Percentiles rank a stretch among this genome's conserved stretches.
phyloP scores from a whole-genome alignment of 129 eudicot genomes.

The Lonicera japonica region DNA sequence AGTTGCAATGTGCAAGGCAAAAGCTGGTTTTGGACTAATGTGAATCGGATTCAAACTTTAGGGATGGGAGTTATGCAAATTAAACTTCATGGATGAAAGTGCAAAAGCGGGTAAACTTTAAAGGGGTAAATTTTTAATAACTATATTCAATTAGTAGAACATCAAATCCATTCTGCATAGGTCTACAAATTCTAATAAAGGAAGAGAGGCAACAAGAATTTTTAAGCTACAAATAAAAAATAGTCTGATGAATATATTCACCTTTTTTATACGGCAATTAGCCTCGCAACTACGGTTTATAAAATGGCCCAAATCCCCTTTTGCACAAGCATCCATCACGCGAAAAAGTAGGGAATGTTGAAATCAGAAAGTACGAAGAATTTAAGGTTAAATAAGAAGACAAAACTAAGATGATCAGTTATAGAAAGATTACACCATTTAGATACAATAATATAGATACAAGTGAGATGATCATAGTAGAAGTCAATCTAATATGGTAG shows the following conservation, averaged over 20 bases:
- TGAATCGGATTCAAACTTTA: too few species aligned
- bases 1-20: too few species aligned
- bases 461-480: neutral
- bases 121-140: too few species aligned
- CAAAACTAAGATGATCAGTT: constrained; percentile 4
- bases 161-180: neutral
- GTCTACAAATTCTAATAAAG: neutral
- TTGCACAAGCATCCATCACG: constrained; percentile 96
- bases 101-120: too few species aligned
- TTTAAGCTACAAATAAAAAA: neutral
- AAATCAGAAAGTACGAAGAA: neutral
- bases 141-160: neutral
- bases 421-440: constrained; percentile 6
- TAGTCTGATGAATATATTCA: constrained; percentile 18
- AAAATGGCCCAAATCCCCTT: constrained; percentile 95
- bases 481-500: neutral
- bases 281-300: constrained; percentile 98
- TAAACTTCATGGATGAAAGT: too few species aligned
- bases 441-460: neutral
- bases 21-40: too few species aligned
- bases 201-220: neutral
- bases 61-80: too few species aligned
- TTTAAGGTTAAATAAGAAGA: neutral
- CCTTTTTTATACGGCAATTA: constrained; percentile 97
- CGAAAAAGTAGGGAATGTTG: constrained; percentile 22